These are phyloP conservation scores for Nemania bipapillata DNA, from an alignment of 2,329 filamentous ascomycete species.

Conservation along the genomic window DNA sequence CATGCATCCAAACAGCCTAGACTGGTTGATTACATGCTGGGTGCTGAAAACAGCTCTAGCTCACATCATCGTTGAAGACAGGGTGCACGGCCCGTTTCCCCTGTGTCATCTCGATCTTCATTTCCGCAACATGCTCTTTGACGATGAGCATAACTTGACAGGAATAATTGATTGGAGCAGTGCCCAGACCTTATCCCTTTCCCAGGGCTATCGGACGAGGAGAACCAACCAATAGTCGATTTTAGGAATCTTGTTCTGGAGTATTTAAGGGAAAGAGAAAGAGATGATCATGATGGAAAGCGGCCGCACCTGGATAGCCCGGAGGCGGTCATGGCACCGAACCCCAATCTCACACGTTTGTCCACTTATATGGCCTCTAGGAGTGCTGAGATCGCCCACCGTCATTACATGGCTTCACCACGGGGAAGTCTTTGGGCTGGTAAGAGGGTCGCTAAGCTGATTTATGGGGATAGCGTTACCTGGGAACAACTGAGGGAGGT, in stretches of 20 bases:
- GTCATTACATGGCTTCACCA: conserved; percentile 27
- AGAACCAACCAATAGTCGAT: conserved; percentile 40
- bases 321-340: background rate
- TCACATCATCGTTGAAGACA: conserved; percentile 48
- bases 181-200: conserved; percentile 52
- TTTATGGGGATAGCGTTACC: conserved; percentile 20
- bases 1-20: conserved; percentile 43
- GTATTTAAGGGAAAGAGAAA: conserved; percentile 19
- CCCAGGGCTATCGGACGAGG: conserved; percentile 46
- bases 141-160: conserved; percentile 55
- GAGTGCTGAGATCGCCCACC: conserved; percentile 9
- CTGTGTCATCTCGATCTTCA: conserved; percentile 53
- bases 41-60: conserved; percentile 48
- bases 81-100: conserved; percentile 52
- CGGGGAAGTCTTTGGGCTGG: conserved; percentile 14
- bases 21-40: conserved; percentile 51
- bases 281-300: background rate
- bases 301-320: conserved; percentile 9
- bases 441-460: conserved; percentile 8
- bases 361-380: conserved; percentile 24
- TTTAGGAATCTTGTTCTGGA: conserved; percentile 16
- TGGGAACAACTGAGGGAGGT: conserved; percentile 29
- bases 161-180: conserved; percentile 54
- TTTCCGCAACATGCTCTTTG: conserved; percentile 56
- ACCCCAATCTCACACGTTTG: conserved; percentile 5